phyloP scores from a whole-genome alignment of 1,139 yeast genomes.

The Starmera stellimalicola region DNA sequence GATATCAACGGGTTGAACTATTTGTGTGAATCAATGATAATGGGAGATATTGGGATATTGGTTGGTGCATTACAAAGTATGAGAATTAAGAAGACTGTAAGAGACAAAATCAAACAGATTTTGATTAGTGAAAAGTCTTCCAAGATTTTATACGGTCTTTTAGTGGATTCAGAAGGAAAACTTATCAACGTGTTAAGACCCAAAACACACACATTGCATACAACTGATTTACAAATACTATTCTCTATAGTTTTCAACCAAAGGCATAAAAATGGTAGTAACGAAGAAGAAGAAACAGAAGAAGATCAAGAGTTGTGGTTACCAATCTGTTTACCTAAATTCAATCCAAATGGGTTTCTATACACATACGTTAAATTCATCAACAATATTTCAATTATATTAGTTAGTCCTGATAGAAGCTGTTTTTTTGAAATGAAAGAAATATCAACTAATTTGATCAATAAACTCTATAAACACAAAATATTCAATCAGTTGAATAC shows the following conservation, averaged over 20 bases:
- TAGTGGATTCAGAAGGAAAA: constrained; percentile 46
- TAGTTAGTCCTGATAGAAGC: constrained; percentile 77
- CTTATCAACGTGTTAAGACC: constrained; percentile 57
- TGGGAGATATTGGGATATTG: constrained; percentile 43
- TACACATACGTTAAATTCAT: constrained; percentile 69
- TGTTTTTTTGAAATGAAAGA: constrained; percentile 68
- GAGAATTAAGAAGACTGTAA: constrained; percentile 33
- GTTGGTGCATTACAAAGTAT: constrained; percentile 57
- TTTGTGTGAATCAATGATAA: constrained; percentile 44
- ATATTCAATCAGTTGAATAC: constrained; percentile 27
- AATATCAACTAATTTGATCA: constrained; percentile 44
- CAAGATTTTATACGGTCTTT: constrained; percentile 49
- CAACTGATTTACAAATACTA: constrained; percentile 56
- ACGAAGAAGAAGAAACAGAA: constrained; percentile 23
- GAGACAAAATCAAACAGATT: constrained; percentile 36
- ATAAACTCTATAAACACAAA: constrained; percentile 27
- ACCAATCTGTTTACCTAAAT: constrained; percentile 86
- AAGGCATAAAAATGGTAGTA: constrained; percentile 20
- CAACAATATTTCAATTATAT: constrained; percentile 47
- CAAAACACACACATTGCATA: constrained; percentile 53
- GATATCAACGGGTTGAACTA: constrained; percentile 58
- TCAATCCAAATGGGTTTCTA: constrained; percentile 79
- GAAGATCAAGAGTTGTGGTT: constrained; percentile 76
- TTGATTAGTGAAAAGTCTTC: constrained; percentile 29
- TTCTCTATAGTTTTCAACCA: constrained; percentile 52